A percentile compares a stretch with the other conserved stretches of the same genome.
Evolutionary conservation across 345 rosid species (phyloP).

Genomic region (Sonneratia caseolaris): DNA sequence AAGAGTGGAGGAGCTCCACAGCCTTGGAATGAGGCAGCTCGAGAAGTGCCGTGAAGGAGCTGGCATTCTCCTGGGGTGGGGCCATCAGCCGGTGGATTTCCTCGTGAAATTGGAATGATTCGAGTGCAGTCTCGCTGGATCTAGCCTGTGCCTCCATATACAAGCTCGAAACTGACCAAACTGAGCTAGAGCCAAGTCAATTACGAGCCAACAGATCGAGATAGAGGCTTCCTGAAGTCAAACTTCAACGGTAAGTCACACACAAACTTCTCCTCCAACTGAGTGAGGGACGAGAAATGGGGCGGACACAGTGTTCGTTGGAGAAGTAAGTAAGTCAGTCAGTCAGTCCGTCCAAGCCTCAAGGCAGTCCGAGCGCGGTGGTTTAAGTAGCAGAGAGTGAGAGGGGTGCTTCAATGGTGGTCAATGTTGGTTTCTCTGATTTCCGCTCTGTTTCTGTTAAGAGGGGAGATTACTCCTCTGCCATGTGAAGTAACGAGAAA

Average conservation of each 20-base stretch:
- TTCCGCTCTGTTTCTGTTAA: background rate
- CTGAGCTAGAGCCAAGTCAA: conserved; percentile 1
- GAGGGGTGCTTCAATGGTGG: background rate
- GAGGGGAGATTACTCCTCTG: conserved; percentile 10
- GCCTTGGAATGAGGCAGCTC: conserved; percentile 44
- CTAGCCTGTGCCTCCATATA: conserved; percentile 15
- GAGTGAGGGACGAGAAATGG: background rate
- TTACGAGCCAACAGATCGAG: background rate
- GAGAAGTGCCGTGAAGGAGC: conserved; percentile 54
- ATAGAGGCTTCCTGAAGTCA: background rate
- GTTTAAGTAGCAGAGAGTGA: background rate
- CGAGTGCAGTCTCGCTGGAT: conserved; percentile 30
- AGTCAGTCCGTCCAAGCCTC: too few species aligned
- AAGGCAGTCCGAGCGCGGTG: background rate
- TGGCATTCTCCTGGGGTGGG: conserved; percentile 30
- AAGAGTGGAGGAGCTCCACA: conserved; percentile 40
- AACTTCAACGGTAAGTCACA: background rate
- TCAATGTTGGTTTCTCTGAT: background rate
- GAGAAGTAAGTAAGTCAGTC: too few species aligned
- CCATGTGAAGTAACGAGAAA: conserved; percentile 21
- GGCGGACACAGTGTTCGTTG: background rate
- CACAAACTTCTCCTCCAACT: background rate
- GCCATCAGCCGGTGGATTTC: conserved; percentile 36
- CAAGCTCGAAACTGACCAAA: conserved; percentile 10
- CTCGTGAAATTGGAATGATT: conserved; percentile 32